Evolutionary conservation across 805 yeast genomes (phyloP).

Genomic region (Saccharomycopsis capsularis): DNA sequence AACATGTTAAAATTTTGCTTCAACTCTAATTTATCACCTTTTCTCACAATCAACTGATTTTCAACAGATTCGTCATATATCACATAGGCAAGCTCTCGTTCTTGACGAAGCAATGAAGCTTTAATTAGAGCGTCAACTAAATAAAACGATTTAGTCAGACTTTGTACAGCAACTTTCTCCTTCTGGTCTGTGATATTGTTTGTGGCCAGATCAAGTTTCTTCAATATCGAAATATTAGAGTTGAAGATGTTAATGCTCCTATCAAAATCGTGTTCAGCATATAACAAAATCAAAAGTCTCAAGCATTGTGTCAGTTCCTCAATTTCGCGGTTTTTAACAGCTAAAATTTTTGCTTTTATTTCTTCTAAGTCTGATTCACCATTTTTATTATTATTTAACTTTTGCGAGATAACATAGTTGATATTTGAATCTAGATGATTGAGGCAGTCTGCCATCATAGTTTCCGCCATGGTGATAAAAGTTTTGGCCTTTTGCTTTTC

Average conservation of each 20-base stretch:
- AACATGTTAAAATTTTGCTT: constrained; percentile 12
- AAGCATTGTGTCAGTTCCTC: too few relatives aligned
- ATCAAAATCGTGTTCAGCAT: background rate
- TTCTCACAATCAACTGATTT: constrained; percentile 1
- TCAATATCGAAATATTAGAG: constrained; percentile 2
- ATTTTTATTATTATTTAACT: too few relatives aligned
- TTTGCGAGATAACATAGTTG: too few relatives aligned
- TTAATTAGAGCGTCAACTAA: constrained; percentile 18
- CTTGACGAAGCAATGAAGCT: constrained; percentile 4
- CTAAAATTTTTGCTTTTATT: background rate
- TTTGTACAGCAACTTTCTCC: too few relatives aligned
- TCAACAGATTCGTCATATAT: constrained; percentile 17
- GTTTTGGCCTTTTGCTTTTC: background rate
- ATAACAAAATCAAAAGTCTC: background rate
- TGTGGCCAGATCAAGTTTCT: constrained; percentile 1
- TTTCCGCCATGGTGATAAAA: background rate
- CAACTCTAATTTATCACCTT: constrained; percentile 1
- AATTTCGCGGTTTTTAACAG: background rate
- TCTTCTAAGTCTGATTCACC: too few relatives aligned
- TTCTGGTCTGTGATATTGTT: background rate
- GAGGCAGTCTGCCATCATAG: background rate
- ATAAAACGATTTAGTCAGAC: background rate
- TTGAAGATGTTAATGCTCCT: constrained; percentile 12
- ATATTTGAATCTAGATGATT: background rate
- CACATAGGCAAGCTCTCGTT: constrained; percentile 19